Percentiles rank a stretch among this genome's conserved stretches.
Conservation (phyloP, 768 basidiomycete species). For the Trametes cubensis region DNA sequence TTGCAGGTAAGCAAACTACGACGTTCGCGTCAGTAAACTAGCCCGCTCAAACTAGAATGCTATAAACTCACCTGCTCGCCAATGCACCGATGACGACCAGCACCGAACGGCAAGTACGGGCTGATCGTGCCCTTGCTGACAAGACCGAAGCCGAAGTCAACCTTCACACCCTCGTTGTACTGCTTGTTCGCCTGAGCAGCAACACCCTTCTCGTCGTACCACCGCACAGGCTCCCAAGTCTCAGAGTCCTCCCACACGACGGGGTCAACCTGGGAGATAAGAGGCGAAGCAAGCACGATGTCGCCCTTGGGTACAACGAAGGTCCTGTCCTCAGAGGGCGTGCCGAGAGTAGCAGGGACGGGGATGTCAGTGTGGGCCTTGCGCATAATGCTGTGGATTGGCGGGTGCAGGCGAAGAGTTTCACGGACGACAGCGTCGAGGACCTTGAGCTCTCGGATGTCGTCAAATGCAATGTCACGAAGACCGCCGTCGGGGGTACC, state of each 20-base stretch:
- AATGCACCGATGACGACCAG: slow-evolving; percentile 93
- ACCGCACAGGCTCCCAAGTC: slow-evolving; percentile 80
- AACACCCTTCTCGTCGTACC: slow-evolving; percentile 83
- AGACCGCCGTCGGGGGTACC: slow-evolving; percentile 78
- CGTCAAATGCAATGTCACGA: slow-evolving; percentile 82
- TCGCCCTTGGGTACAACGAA: slow-evolving; percentile 91
- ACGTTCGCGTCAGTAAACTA: slow-evolving; percentile 5
- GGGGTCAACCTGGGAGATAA: slow-evolving; percentile 87
- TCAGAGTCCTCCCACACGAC: slow-evolving; percentile 72
- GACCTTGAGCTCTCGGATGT: slow-evolving; percentile 78
- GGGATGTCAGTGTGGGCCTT: slow-evolving; percentile 84
- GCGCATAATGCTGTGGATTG: slow-evolving; percentile 95
- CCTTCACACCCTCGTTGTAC: slow-evolving; percentile 83
- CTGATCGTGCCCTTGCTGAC: slow-evolving; percentile 96
- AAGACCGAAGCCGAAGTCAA: slow-evolving; percentile 95
- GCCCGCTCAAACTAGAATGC: background rate
- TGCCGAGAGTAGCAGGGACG: slow-evolving; percentile 77
- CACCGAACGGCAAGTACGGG: slow-evolving; percentile 97
- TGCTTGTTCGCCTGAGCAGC: slow-evolving; percentile 77
- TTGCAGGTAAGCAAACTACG: slow-evolving; percentile 92
- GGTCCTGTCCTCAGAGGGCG: slow-evolving; percentile 70
- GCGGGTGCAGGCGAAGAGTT: slow-evolving; percentile 90
- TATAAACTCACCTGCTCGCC: slow-evolving; percentile 58
- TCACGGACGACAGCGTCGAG: slow-evolving; percentile 92
- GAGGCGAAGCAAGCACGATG: slow-evolving; percentile 87